phyloP scores from a whole-genome alignment of 306 rosid genomes.

The Lathyrus sativus region DNA sequence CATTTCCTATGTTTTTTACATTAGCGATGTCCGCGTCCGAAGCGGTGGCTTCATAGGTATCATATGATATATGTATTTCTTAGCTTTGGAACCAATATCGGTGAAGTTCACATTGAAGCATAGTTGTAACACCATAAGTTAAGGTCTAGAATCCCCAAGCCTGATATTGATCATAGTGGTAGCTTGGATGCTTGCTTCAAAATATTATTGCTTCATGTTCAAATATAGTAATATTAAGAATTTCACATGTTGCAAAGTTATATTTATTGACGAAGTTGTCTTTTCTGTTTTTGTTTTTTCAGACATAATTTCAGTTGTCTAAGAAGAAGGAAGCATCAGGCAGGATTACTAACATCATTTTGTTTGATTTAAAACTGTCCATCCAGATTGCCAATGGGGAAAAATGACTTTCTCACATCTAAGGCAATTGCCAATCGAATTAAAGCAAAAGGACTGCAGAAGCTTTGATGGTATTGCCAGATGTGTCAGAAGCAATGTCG shows the following conservation, averaged over 20 bases:
- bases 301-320: not conserved
- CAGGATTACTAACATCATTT: slow-evolving; percentile 6
- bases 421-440: slow-evolving; percentile 89
- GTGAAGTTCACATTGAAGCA: too few species aligned
- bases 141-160: too few species aligned
- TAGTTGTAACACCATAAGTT: too few species aligned
- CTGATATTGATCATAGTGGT: not conserved
- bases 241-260: not conserved
- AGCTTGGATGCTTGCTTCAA: not conserved
- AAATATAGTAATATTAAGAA: not conserved
- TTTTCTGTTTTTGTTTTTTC: not conserved
- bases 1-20: too few species aligned
- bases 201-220: not conserved
- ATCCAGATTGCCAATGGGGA: slow-evolving; percentile 62
- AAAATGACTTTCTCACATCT: slow-evolving; percentile 83
- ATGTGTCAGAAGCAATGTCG: slow-evolving; percentile 98
- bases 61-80: too few species aligned
- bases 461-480: slow-evolving; percentile 96
- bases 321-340: slow-evolving; percentile 2
- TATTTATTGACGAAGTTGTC: not conserved
- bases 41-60: too few species aligned
- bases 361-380: slow-evolving; percentile 16
- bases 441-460: slow-evolving; percentile 93
- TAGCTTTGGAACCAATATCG: too few species aligned
- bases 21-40: too few species aligned